A percentile compares a stretch with the other conserved stretches of the same genome.
These are phyloP conservation scores for Fusarium albosuccineum DNA, from an alignment of 2,329 filamentous ascomycete genomes.

Conservation along the genomic window DNA sequence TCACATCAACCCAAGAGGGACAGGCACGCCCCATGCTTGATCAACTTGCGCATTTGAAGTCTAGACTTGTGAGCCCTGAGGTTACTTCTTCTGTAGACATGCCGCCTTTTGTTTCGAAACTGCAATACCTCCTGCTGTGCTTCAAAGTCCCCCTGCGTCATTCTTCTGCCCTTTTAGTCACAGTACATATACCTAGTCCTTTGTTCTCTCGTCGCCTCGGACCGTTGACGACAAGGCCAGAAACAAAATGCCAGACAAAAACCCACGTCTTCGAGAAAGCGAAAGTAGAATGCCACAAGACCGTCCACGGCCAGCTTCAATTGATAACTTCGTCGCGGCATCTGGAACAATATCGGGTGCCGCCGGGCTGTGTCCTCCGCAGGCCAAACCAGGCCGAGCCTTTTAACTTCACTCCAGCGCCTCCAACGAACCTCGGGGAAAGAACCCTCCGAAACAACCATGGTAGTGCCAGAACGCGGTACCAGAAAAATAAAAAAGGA, in stretches of 20 bases:
- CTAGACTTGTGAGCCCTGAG: constrained; percentile 30
- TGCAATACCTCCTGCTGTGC: constrained; percentile 21
- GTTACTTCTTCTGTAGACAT: background rate
- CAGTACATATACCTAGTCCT: constrained; percentile 35
- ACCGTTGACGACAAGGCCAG: constrained; percentile 38
- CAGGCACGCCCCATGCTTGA: constrained; percentile 12
- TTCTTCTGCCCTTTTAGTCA: constrained; percentile 36
- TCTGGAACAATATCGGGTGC: constrained; percentile 43
- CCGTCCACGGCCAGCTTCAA: constrained; percentile 46
- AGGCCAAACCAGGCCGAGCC: constrained; percentile 35
- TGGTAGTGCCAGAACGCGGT: constrained; percentile 41
- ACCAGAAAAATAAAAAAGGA: constrained; percentile 37
- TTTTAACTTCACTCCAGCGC: constrained; percentile 42
- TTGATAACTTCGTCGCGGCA: constrained; percentile 46
- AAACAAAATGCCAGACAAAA: constrained; percentile 36
- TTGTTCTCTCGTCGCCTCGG: constrained; percentile 40
- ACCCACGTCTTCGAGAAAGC: constrained; percentile 42
- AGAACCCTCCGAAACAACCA: constrained; percentile 39
- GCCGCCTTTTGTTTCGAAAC: constrained; percentile 30
- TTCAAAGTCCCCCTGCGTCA: constrained; percentile 28
- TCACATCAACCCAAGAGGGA: background rate
- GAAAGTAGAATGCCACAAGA: constrained; percentile 45
- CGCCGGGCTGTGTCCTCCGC: constrained; percentile 35
- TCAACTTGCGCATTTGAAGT: constrained; percentile 40
- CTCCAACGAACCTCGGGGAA: constrained; percentile 36